phyloP scores from a whole-genome alignment of 768 basidiomycete species.

The Nidularia sp. region DNA sequence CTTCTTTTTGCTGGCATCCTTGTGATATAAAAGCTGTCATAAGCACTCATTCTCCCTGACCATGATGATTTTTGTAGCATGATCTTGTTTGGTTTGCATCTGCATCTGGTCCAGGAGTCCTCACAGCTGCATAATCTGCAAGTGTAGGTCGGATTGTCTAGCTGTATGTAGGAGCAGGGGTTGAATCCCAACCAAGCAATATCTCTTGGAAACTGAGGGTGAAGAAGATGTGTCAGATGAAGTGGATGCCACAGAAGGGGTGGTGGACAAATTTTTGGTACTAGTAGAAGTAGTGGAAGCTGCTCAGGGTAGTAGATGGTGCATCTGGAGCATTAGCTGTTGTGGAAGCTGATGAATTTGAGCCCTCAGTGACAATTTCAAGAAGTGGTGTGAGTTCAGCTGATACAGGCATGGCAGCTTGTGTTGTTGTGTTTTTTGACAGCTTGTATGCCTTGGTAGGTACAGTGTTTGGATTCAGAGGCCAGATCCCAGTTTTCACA shows the following conservation, averaged over 20 bases:
- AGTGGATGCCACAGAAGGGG: conserved; percentile 2
- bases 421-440: conserved; percentile 17
- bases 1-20: conserved; percentile 8
- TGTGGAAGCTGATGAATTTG: no score
- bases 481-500: conserved; percentile 22
- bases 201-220: neutral
- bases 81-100: conserved; percentile 13
- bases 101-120: conserved; percentile 6
- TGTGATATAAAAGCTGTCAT: conserved; percentile 11
- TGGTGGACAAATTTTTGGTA: neutral
- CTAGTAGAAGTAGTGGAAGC: neutral
- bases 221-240: neutral
- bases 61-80: conserved; percentile 18
- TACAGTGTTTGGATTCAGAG: conserved; percentile 17
- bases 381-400: conserved; percentile 8
- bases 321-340: no score
- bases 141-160: conserved; percentile 2
- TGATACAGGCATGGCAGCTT: conserved; percentile 17
- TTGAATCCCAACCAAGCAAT: conserved; percentile 4
- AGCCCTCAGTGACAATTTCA: neutral
- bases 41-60: conserved; percentile 21
- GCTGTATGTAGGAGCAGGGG: conserved; percentile 5
- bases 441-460: conserved; percentile 13
- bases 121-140: conserved; percentile 8
- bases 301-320: neutral